phyloP scores from a whole-genome alignment of 1,139 yeast species.

The Sugiyamaella japonica region DNA sequence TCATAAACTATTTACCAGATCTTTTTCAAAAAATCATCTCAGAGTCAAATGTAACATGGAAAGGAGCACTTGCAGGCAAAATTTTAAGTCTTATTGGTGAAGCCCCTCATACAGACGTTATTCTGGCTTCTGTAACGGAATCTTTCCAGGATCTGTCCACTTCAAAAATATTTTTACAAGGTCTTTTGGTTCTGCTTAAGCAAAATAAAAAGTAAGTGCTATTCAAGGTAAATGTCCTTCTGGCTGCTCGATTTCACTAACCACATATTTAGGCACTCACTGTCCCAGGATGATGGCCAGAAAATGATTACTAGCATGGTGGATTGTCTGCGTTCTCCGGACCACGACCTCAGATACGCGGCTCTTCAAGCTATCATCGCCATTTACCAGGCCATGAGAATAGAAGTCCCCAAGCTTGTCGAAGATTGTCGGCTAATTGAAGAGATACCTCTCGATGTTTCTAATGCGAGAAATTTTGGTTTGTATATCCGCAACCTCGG shows the following conservation, averaged over 20 bases:
- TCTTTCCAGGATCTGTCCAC: conserved; percentile 8
- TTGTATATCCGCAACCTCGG: conserved; percentile 67
- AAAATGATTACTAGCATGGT: conserved; percentile 5
- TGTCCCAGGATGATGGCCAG: conserved; percentile 2
- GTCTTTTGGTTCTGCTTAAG: conserved; percentile 18
- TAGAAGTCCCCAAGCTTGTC: conserved; percentile 35
- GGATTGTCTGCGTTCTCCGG: conserved; percentile 12
- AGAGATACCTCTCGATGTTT: conserved; percentile 65
- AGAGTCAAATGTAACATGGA: conserved; percentile 13
- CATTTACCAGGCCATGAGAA: conserved; percentile 37
- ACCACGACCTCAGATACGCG: conserved; percentile 49
- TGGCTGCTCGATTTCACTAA: not conserved
- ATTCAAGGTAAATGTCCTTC: not conserved
- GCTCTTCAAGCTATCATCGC: conserved; percentile 48
- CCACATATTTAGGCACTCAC: not conserved
- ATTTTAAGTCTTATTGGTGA: conserved; percentile 12
- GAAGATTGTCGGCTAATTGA: conserved; percentile 59
- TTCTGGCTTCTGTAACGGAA: not conserved
- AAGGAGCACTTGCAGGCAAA: conserved; percentile 26
- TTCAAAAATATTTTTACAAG: conserved; percentile 22
- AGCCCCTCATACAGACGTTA: not conserved
- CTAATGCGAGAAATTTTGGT: conserved; percentile 74
- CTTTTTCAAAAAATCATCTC: conserved; percentile 1
- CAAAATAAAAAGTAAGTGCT: conserved; percentile 4
- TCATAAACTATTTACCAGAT: not conserved